A percentile compares a stretch with the other conserved stretches of the same genome.
phyloP scores from a whole-genome alignment of 1,284 basidiomycete genomes.

The Farysia itapuensis region DNA sequence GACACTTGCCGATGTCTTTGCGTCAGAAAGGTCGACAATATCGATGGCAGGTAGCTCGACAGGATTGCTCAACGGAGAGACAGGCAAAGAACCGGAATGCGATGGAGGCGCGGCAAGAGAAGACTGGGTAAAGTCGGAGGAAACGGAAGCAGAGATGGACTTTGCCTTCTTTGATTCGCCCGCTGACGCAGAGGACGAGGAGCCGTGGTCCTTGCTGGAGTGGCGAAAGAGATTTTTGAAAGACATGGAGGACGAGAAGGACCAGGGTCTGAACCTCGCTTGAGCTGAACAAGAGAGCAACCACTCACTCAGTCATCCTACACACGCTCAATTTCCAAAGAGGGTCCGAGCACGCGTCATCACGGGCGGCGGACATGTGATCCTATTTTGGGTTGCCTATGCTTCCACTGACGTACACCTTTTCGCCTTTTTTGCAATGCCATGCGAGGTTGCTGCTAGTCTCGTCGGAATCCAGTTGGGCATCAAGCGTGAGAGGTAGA shows the following conservation, averaged over 20 bases:
- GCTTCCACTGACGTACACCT: background rate
- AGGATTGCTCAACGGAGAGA: slow-evolving; percentile 20
- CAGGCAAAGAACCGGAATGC: slow-evolving; percentile 8
- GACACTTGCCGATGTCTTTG: slow-evolving; percentile 1
- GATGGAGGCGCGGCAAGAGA: background rate
- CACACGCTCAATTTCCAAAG: too few species aligned
- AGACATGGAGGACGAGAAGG: slow-evolving; percentile 13
- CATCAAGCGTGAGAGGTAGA: background rate
- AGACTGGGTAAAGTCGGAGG: slow-evolving; percentile 2
- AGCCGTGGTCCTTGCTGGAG: slow-evolving; percentile 11
- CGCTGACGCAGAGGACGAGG: background rate
- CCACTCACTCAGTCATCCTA: too few species aligned
- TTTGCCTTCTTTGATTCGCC: slow-evolving; percentile 4
- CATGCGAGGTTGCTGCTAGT: background rate
- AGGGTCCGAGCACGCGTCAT: too few species aligned
- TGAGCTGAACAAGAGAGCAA: too few species aligned
- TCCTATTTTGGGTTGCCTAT: too few species aligned
- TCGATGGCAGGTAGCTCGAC: slow-evolving; percentile 24
- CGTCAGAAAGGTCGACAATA: slow-evolving; percentile 25
- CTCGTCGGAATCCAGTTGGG: background rate
- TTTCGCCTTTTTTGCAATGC: background rate
- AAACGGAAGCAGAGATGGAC: slow-evolving; percentile 4
- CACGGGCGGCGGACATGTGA: too few species aligned
- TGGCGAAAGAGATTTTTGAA: slow-evolving; percentile 38
- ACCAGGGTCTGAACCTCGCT: too few species aligned